Evolutionary conservation across 1,284 basidiomycete species (phyloP), one percentile per base, ranked within the genome.

Genomic region (Peniophora sp.): DNA sequence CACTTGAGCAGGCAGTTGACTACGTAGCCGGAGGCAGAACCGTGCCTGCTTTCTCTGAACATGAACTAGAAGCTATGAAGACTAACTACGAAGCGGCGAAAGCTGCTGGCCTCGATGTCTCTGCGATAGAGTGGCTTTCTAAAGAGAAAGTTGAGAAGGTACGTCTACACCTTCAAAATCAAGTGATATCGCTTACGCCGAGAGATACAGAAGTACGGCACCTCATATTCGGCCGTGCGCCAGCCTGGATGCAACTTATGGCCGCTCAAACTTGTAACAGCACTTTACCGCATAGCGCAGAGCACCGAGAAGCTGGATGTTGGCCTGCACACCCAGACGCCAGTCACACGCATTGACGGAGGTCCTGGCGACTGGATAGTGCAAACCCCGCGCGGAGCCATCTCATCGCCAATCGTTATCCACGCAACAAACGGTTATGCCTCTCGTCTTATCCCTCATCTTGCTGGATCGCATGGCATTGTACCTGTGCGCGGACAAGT

Each of bases 381-480:
- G 2, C 58, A 63, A 2, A 89, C 88, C 0, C 76, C 78, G 0
- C 76, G 85, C 24, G 87, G 88, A 2, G 45, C 61, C 0, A 61
- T 88, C 24, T 36, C 63, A 2, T 83, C 85, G 55, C 64, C 73
- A 11, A 76, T 78, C 52, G 72, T 93, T 36, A 64, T 92, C 1
- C 88, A 93, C 59, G 88, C 88, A 0, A 91, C 88, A 3, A 92
- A 93, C 57, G 90, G 68, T 0, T 90, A 92, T 52, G 78, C 81
- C 0, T 78, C 80, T 1, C 75, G 87, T 58, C 76, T 76, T 23
- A 71, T 91, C 10, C 81, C 83, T 0, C 74, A 80, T 50, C 60
- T 86, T 34, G 61, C 72, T 1, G 81, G 81, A 0, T 68, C 72
- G 3, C 51, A 57, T 0, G 77, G 76, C 0, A 83, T 92, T 53